phyloP scores from a whole-genome alignment of 176 grass and related monocot species.

The Pontederia crassipes region DNA sequence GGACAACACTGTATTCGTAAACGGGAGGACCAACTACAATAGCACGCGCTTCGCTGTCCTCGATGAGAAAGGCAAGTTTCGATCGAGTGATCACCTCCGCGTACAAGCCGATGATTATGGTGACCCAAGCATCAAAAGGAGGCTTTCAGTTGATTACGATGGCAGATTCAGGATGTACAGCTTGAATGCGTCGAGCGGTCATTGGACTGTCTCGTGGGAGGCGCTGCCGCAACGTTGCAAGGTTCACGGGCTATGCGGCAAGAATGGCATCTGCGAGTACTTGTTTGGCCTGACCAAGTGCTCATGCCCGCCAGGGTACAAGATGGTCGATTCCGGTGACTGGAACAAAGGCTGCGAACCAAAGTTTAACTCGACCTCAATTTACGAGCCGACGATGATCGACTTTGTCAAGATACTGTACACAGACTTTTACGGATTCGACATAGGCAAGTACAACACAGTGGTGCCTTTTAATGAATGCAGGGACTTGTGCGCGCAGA shows the following conservation, averaged over 20 bases:
- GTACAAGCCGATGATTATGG: conserved; percentile 17
- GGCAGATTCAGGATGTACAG: conserved; percentile 21
- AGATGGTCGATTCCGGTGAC: conserved; percentile 36
- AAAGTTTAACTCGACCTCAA: conserved; percentile 28
- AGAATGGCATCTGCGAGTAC: conserved; percentile 54
- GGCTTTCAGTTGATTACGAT: no score
- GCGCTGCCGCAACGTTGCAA: conserved; percentile 28
- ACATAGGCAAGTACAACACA: conserved; percentile 20
- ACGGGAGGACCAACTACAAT: conserved; percentile 25
- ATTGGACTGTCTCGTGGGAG: conserved; percentile 38
- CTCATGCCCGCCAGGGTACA: conserved; percentile 48
- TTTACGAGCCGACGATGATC: conserved; percentile 7
- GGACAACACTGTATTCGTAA: background rate
- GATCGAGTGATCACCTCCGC: conserved; percentile 21
- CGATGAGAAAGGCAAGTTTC: conserved; percentile 15
- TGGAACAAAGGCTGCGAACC: conserved; percentile 58
- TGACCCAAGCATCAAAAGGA: background rate
- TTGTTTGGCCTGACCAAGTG: conserved; percentile 24
- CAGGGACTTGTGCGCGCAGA: conserved; percentile 29
- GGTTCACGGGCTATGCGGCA: conserved; percentile 69
- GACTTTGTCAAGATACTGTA: conserved; percentile 33
- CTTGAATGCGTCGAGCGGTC: conserved; percentile 38
- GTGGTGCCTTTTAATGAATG: conserved; percentile 39
- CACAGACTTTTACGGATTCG: conserved; percentile 62
- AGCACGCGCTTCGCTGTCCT: conserved; percentile 27